phyloP scores from a whole-genome alignment of 2,329 filamentous ascomycete species.

The Epichloe scottii region DNA sequence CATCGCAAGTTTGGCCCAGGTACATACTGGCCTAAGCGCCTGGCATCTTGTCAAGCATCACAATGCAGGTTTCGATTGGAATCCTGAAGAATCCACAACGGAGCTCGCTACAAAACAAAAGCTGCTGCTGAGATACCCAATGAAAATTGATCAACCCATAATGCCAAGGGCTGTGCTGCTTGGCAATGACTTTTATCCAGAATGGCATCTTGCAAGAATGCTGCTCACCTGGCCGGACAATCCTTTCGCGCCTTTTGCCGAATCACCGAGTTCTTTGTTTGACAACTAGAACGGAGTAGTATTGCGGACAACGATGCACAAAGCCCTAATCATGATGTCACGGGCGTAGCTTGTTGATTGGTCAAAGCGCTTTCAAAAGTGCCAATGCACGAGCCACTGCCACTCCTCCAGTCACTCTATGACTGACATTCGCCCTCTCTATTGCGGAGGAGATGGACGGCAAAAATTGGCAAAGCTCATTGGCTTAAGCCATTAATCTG shows the following conservation, averaged over 20 bases:
- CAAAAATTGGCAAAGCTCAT: no score
- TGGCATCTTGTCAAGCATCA: no score
- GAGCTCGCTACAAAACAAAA: no score
- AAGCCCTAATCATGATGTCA: conserved; percentile 8
- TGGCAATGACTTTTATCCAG: not conserved
- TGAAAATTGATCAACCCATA: not conserved
- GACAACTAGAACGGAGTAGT: not conserved
- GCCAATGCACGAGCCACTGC: not conserved
- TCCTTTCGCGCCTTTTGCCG: not conserved
- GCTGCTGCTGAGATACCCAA: no score
- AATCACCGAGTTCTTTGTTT: not conserved
- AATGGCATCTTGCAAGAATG: not conserved
- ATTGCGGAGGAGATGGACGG: no score
- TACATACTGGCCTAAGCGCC: no score
- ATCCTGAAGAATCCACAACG: no score
- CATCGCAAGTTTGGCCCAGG: no score
- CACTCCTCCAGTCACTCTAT: not conserved
- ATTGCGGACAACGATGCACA: not conserved
- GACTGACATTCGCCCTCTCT: no score
- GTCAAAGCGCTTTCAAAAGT: not conserved
- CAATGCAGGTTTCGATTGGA: no score
- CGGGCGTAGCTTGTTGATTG: conserved; percentile 6
- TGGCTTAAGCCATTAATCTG: no score
- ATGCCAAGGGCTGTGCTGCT: not conserved
- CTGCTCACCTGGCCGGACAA: not conserved